phyloP scores from a whole-genome alignment of 2,329 filamentous ascomycete genomes.

The Uncinocarpus reesii region DNA sequence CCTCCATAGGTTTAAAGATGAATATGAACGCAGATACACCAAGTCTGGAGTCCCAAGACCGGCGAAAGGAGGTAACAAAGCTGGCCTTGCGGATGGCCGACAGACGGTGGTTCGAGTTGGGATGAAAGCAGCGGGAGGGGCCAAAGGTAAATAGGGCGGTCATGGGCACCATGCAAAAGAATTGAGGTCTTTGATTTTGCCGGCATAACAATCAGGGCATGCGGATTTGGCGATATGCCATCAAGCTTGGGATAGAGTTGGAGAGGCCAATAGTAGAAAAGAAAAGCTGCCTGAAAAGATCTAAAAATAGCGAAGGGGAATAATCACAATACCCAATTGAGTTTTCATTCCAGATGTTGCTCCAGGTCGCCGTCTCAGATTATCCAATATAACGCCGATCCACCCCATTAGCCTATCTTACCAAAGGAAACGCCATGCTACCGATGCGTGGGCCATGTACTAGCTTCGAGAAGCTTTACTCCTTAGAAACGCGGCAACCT shows the following conservation, averaged over 20 bases:
- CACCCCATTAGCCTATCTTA: neutral
- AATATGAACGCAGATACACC: conserved; percentile 17
- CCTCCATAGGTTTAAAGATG: conserved; percentile 24
- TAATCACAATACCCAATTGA: neutral
- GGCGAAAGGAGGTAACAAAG: neutral
- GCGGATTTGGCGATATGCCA: too few relatives aligned
- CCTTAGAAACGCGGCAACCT: conserved; percentile 71
- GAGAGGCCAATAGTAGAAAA: neutral
- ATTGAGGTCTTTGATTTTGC: conserved; percentile 11
- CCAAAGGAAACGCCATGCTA: neutral
- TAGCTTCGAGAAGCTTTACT: conserved; percentile 45
- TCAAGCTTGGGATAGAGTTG: too few relatives aligned
- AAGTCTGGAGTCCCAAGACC: neutral
- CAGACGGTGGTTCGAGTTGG: conserved; percentile 1
- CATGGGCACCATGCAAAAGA: conserved; percentile 6
- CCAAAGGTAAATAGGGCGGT: conserved; percentile 3
- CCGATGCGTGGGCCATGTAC: neutral
- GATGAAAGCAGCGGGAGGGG: neutral
- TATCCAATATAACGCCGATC: neutral
- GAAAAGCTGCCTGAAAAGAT: neutral
- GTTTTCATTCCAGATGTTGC: neutral
- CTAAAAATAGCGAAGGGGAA: neutral
- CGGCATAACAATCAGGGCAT: too few relatives aligned
- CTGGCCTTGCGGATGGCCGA: neutral
- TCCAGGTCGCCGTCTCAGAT: neutral